phyloP scores from a whole-genome alignment of 2,329 filamentous ascomycete genomes.

The Biscogniauxia mediterranea region DNA sequence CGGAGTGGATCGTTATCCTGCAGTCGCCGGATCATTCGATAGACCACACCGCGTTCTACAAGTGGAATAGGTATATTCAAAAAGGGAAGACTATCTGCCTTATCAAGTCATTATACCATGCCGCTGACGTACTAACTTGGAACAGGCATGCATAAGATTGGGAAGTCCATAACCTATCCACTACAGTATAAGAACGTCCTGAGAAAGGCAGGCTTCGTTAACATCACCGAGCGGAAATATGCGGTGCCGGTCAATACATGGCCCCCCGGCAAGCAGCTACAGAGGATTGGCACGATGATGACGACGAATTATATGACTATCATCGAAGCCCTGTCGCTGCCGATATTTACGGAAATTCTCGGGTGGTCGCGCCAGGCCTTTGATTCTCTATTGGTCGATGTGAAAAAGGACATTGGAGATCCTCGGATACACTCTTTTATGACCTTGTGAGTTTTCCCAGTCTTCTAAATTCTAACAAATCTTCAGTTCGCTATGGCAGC shows the following conservation, averaged over 20 bases:
- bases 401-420: conserved; percentile 23
- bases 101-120: conserved; percentile 2
- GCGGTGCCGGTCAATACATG: conserved; percentile 29
- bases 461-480: too few species aligned
- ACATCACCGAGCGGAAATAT: conserved; percentile 20
- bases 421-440: conserved; percentile 26
- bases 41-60: conserved; percentile 30
- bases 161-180: conserved; percentile 30
- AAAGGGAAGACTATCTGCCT: conserved; percentile 2
- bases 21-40: conserved; percentile 32
- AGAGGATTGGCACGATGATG: conserved; percentile 32
- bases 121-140: conserved; percentile 5
- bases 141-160: conserved; percentile 27
- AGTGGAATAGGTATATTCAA: conserved; percentile 29
- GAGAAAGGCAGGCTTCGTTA: conserved; percentile 16
- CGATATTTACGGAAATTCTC: conserved; percentile 22
- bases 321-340: conserved; percentile 23
- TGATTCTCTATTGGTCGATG: conserved; percentile 19
- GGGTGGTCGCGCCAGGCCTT: conserved; percentile 24
- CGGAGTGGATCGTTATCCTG: conserved; percentile 34
- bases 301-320: conserved; percentile 25
- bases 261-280: conserved; percentile 30
- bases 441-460: conserved; percentile 23
- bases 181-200: conserved; percentile 22
- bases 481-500: too few species aligned